Percentiles rank a stretch among this genome's conserved stretches.
phyloP scores from a whole-genome alignment of 345 rosid species.

The Eucalyptus curtisii region DNA sequence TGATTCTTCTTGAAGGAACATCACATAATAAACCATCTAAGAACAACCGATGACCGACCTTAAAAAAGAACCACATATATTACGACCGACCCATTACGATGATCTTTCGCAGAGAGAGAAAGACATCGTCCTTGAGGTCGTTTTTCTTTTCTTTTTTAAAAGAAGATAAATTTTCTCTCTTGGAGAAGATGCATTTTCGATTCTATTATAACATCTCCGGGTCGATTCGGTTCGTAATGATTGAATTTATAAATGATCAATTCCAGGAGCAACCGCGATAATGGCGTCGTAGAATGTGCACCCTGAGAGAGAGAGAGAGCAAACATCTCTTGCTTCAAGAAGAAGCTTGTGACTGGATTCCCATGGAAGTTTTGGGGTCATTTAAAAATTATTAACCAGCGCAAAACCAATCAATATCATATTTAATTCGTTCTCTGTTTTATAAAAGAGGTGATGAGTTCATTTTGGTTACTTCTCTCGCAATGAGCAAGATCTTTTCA shows the following conservation, averaged over 20 bases:
- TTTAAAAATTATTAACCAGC: neutral
- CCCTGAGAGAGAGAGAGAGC: neutral
- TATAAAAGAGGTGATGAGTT: neutral
- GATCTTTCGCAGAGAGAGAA: neutral
- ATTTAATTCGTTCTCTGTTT: neutral
- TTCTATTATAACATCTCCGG: neutral
- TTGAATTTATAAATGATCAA: neutral
- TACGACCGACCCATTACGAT: neutral
- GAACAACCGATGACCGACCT: neutral
- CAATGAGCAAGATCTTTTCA: neutral
- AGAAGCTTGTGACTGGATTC: slow-evolving; percentile 12
- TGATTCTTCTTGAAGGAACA: neutral
- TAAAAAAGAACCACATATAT: neutral
- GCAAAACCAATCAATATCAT: neutral
- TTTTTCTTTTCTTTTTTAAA: neutral
- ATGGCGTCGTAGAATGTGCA: neutral
- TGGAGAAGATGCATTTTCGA: neutral
- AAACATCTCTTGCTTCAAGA: slow-evolving; percentile 51
- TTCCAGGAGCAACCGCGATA: neutral
- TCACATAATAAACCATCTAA: neutral
- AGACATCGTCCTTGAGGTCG: neutral
- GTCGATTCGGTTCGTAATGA: neutral
- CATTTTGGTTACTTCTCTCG: neutral
- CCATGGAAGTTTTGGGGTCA: neutral
- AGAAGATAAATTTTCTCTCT: neutral